Base-by-base conservation (phyloP, 192 early-diverging fungal genomes). In the Dissophora globulifera region DNA sequence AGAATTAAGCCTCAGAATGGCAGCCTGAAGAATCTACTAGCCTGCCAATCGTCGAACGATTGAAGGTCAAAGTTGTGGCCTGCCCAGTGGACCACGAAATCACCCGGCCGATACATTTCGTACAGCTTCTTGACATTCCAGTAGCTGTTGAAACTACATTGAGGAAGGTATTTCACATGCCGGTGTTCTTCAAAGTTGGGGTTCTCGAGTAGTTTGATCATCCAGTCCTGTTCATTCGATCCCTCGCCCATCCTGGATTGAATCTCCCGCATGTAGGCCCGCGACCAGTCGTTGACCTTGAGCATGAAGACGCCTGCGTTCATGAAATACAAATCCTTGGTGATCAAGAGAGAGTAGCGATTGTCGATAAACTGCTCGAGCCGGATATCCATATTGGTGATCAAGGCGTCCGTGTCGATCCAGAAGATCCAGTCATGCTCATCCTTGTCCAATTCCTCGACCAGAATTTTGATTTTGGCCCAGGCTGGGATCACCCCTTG, bases 231-330 rank as follows among this genome's bases (percentile, higher is more conserved):
- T 41, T 69, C 67, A 43, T 48, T 69, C 3, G 4, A 7, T 5
- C 17, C 9, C 10, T n/a, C 31, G 22, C 41, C 59, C 11, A 46
- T 74, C n/a, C 42, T 56, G 3, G 48, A 31, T 45, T 81, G 72
- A 17, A 81, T 65, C 4, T 67, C 50, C 12, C 59, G 46, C 22
- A 87, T 56, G 58, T 70, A 83, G 9, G 69, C 26, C 50, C 56
- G 61, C 19, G 78, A 72, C 82, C 82, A 82, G 33, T 69, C 67
- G 17, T 82, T 81, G 61, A 84, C 82, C 58, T 81, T 68, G 46
- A 85, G 66, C 22, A 87, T 53, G 47, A 87, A 82, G 10, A 87
- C 86, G 47, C 86, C 84, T 3, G 83, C 83, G 47, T 85, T 87
- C 26, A 87, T 66, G 53, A 11, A 72, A 22, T 70, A 59, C 40